Conservation (phyloP, 192 early-diverging fungal genomes). For the Backusella tarrabulga region DNA sequence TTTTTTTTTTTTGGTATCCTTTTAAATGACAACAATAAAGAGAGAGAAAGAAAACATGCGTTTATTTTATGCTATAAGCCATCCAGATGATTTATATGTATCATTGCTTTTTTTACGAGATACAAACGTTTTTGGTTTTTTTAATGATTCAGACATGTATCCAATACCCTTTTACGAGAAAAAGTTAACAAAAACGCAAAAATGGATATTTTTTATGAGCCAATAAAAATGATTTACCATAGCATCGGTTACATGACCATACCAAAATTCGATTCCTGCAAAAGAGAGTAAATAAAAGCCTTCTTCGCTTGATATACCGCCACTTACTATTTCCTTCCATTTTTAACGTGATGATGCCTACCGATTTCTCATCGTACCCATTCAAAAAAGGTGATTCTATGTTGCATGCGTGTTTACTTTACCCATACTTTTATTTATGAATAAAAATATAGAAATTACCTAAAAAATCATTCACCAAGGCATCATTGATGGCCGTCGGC, state of each 20-base stretch:
- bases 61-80: constrained; percentile 10
- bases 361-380: constrained; percentile 32
- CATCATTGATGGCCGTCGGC: constrained; percentile 10
- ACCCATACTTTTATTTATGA: neutral
- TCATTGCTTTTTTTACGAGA: constrained; percentile 14
- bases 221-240: constrained; percentile 50
- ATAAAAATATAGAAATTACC: constrained; percentile 12
- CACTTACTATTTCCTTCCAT: neutral
- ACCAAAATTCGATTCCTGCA: constrained; percentile 55
- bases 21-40: neutral
- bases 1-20: neutral
- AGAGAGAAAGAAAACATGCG: neutral
- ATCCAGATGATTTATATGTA: constrained; percentile 9
- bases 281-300: neutral
- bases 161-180: constrained; percentile 24
- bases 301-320: neutral
- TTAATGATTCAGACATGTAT: constrained; percentile 21
- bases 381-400: constrained; percentile 28
- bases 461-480: constrained; percentile 29
- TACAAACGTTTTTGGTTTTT: constrained; percentile 21
- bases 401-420: neutral
- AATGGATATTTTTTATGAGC: too few relatives aligned
- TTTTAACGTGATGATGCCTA: constrained; percentile 33
- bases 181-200: neutral
- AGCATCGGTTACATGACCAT: constrained; percentile 70